Base-by-base conservation (phyloP, 2,329 filamentous ascomycete genomes). In the Paecilomyces niveus region DNA sequence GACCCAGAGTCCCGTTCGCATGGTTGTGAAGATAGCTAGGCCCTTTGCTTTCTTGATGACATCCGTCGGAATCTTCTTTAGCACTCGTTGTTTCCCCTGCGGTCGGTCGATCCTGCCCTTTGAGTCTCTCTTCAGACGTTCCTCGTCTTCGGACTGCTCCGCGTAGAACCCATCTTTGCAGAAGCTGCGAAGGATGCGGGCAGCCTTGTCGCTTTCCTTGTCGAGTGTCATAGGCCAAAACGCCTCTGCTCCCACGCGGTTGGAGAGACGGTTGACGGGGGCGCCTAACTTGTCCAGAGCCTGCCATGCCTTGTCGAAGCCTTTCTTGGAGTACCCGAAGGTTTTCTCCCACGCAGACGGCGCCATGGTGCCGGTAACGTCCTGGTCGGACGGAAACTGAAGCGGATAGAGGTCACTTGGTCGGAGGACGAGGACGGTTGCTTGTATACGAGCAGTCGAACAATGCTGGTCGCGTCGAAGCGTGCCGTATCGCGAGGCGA, bases 1-100 rank as follows among this genome's bases (percentile, higher is more conserved):
- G 65, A 96, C 82, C 89, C 92, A 96, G 32, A 97, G 78, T 11
- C 93, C 93, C 13, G 90, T 93, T 60, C 93, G 87, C 91, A 97
- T 96, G 31, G 91, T 96, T 0, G 92, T 96, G 77, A 97, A 97
- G 65, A 97, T 90, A 57, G 91, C 92, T 59, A 97, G 83, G 10
- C 91, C 93, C 65, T 93, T 91, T 29, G 92, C 92, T 75, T 94
- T 90, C 69, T 89, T 85, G 65, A 97, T 90, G 58, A 97, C 90
- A 68, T 88, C 83, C 58, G 87, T 79, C 0, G 93, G 93, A 29
- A 97, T 97, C 77, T 92, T 94, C 75, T 93, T 90, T 55, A 90
- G 70, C 54, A 88, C 81, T 64, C 76, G 80, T 64, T 88, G 86
- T 68, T 84, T 87, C 60, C 81, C 80, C 72, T 84, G 79, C 63